Evolutionary conservation across 192 early-diverging fungal genomes (phyloP).

Genomic region (Rhizophagus sp.): DNA sequence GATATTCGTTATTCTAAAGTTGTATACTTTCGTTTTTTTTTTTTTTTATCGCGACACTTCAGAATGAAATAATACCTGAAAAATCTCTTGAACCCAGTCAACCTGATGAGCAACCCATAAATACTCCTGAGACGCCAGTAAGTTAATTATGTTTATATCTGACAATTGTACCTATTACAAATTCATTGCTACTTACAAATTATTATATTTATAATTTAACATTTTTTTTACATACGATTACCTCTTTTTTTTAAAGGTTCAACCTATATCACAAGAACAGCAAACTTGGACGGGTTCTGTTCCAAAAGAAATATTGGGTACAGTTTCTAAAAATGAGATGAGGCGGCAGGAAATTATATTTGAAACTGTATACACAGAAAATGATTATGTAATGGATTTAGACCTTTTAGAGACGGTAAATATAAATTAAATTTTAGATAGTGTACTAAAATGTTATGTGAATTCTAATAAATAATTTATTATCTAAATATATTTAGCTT

Average conservation of each 20-base stretch:
- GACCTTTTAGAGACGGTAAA: constrained; percentile 74
- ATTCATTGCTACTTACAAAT: too few species aligned
- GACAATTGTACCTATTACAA: background rate
- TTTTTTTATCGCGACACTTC: background rate
- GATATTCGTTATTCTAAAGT: background rate
- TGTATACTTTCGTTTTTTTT: background rate
- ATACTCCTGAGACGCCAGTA: background rate
- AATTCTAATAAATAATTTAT: constrained; percentile 27
- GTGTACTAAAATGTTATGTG: too few species aligned
- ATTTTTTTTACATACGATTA: too few species aligned
- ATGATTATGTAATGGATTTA: constrained; percentile 88
- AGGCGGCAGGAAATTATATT: constrained; percentile 94
- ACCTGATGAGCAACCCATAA: background rate
- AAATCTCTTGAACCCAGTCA: background rate
- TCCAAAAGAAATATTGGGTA: constrained; percentile 69
- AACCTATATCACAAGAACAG: constrained; percentile 25
- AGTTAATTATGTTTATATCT: background rate
- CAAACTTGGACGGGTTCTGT: constrained; percentile 84
- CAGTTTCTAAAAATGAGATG: constrained; percentile 68
- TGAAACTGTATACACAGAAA: constrained; percentile 90
- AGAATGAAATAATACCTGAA: background rate
- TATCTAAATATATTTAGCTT: constrained; percentile 27
- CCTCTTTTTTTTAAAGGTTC: background rate
- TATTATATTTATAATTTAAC: too few species aligned
- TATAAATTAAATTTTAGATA: background rate